These are phyloP conservation scores for Chaetomiaceae sp. DNA, from an alignment of 2,329 filamentous ascomycete species.

Conservation along the genomic window DNA sequence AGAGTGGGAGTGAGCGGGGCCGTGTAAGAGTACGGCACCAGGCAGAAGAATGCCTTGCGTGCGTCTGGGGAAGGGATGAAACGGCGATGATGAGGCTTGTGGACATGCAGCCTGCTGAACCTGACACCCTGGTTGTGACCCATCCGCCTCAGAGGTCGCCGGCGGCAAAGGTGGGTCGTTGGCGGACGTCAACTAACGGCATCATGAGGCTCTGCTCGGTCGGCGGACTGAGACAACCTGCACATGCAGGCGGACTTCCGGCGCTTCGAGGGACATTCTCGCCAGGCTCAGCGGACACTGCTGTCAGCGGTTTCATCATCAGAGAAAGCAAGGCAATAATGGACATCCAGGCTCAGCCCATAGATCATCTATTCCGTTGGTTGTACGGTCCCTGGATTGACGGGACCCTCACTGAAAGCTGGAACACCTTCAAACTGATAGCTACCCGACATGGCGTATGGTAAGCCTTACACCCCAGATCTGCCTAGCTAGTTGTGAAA, in stretches of 20 bases:
- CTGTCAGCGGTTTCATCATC: background rate
- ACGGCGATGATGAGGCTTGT: too few species aligned
- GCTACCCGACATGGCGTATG: background rate
- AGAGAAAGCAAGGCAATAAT: background rate
- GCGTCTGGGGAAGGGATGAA: too few species aligned
- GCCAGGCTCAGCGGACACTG: background rate
- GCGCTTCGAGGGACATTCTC: constrained; percentile 2
- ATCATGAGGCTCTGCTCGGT: constrained; percentile 6
- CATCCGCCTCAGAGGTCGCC: too few species aligned
- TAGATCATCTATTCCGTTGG: constrained; percentile 3
- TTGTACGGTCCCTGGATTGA: constrained; percentile 1
- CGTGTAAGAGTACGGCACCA: too few species aligned
- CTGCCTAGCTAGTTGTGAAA: background rate
- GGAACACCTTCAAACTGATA: background rate
- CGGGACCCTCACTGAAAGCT: background rate
- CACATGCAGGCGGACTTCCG: background rate
- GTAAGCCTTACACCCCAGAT: constrained; percentile 1
- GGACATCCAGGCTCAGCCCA: background rate
- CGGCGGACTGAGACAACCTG: background rate
- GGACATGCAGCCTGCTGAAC: too few species aligned
- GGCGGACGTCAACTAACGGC: background rate
- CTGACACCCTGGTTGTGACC: too few species aligned
- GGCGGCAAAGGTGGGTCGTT: too few species aligned
- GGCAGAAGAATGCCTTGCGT: too few species aligned
- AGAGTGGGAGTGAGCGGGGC: too few species aligned